phyloP scores from a whole-genome alignment of 2,329 filamentous ascomycete species.

The Davidsoniella virescens region DNA sequence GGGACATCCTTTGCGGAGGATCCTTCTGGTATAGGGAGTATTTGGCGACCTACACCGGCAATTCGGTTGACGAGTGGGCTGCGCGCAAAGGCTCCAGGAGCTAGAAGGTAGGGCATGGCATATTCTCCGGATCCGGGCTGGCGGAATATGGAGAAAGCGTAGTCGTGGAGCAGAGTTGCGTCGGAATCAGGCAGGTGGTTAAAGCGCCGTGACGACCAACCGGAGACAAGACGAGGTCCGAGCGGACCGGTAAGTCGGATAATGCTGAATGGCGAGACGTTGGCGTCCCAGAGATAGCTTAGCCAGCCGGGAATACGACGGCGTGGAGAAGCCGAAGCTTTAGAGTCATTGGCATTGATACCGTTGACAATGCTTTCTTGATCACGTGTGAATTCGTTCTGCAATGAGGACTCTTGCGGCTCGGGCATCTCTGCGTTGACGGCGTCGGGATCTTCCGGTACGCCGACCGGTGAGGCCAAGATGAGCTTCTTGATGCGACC shows the following conservation, averaged over 20 bases:
- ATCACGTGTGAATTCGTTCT: conserved; percentile 66
- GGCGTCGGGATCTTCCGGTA: conserved; percentile 87
- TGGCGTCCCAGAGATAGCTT: conserved; percentile 89
- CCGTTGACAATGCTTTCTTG: conserved; percentile 35
- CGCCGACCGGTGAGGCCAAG: conserved; percentile 81
- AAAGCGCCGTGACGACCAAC: conserved; percentile 88
- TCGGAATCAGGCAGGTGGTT: conserved; percentile 70
- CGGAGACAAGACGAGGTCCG: conserved; percentile 79
- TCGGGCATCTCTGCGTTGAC: conserved; percentile 68
- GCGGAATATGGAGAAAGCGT: conserved; percentile 86
- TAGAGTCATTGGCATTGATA: conserved; percentile 16
- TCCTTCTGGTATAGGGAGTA: conserved; percentile 20
- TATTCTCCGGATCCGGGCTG: conserved; percentile 90
- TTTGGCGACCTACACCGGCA: conserved; percentile 67
- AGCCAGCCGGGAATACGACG: conserved; percentile 68
- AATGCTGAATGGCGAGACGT: conserved; percentile 85
- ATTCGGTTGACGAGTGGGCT: conserved; percentile 78
- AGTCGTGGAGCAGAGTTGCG: conserved; percentile 73
- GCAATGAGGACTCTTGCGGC: conserved; percentile 53
- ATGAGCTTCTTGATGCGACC: conserved; percentile 92
- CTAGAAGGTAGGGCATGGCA: conserved; percentile 78
- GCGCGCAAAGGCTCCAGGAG: conserved; percentile 82
- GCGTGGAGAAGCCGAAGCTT: conserved; percentile 22
- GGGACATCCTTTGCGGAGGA: conserved; percentile 16
- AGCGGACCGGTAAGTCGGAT: conserved; percentile 78